Evolutionary conservation across 139 green algal genomes (phyloP).

Genomic region (Chlorella sp.): DNA sequence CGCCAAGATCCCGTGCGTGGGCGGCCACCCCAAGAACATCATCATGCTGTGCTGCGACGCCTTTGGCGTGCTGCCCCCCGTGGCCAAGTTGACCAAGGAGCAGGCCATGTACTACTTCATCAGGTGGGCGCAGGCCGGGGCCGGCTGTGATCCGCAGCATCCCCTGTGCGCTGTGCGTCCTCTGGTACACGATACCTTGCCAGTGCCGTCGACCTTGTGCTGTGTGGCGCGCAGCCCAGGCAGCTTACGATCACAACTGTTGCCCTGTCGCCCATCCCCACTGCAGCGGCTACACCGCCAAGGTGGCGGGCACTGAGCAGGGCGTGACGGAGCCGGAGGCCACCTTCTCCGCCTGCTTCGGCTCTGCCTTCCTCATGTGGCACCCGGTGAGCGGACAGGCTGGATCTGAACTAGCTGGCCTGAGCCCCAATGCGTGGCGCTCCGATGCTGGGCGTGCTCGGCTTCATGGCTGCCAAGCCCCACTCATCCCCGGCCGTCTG

Average conservation of each 20-base stretch:
- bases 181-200: too few relatives aligned
- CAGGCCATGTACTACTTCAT: slow-evolving; percentile 90
- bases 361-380: slow-evolving; percentile 85
- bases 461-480: too few relatives aligned
- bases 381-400: slow-evolving; percentile 82
- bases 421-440: too few relatives aligned
- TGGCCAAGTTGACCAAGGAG: slow-evolving; percentile 82
- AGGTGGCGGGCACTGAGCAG: slow-evolving; percentile 96
- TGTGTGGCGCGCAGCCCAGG: too few relatives aligned
- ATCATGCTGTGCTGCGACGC: slow-evolving; percentile 91
- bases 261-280: not conserved
- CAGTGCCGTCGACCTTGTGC: too few relatives aligned
- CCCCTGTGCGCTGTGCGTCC: too few relatives aligned
- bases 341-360: slow-evolving; percentile 92
- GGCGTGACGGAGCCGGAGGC: slow-evolving; percentile 94
- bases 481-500: too few relatives aligned
- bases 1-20: slow-evolving; percentile 90
- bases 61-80: slow-evolving; percentile 95
- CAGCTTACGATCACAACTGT: not conserved
- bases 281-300: slow-evolving; percentile 92
- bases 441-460: too few relatives aligned
- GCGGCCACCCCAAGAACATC: slow-evolving; percentile 91
- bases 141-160: too few relatives aligned
- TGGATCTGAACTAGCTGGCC: too few relatives aligned
- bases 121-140: too few relatives aligned